These are phyloP conservation scores for Rhizopogon roseolus DNA, from an alignment of 768 basidiomycete genomes.

Conservation along the genomic window DNA sequence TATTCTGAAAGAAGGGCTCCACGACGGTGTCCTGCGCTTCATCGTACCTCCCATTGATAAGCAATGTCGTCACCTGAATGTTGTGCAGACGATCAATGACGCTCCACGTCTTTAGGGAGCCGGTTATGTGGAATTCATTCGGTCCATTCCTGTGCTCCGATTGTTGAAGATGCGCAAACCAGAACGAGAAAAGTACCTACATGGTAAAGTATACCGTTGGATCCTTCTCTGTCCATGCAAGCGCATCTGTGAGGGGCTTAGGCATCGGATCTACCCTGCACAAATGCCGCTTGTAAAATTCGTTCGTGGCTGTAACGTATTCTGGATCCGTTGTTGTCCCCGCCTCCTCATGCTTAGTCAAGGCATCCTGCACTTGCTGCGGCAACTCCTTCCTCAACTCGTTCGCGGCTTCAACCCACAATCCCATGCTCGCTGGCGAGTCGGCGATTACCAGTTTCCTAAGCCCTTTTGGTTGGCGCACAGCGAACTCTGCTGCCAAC, in stretches of 20 bases:
- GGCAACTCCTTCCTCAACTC: slow-evolving; percentile 33
- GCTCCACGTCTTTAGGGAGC: slow-evolving; percentile 31
- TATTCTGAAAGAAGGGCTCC: slow-evolving; percentile 27
- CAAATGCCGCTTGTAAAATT: slow-evolving; percentile 38
- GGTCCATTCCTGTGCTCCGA: slow-evolving; percentile 31
- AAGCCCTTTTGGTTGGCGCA: slow-evolving; percentile 39
- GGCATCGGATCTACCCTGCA: slow-evolving; percentile 46
- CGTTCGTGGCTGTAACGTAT: slow-evolving; percentile 37
- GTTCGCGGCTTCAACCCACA: slow-evolving; percentile 33
- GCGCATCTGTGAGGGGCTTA: slow-evolving; percentile 25
- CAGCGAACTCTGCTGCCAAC: slow-evolving; percentile 35
- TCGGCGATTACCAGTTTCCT: slow-evolving; percentile 31
- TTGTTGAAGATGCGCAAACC: slow-evolving; percentile 1
- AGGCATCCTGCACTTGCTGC: slow-evolving; percentile 30
- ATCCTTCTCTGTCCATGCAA: slow-evolving; percentile 35
- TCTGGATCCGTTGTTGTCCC: slow-evolving; percentile 39
- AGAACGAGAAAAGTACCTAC: slow-evolving; percentile 22
- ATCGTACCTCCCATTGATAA: slow-evolving; percentile 34
- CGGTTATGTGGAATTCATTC: slow-evolving; percentile 30
- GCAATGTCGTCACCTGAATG: slow-evolving; percentile 28
- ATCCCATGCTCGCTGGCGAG: slow-evolving; percentile 35
- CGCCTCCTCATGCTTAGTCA: slow-evolving; percentile 42
- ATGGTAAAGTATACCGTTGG: slow-evolving; percentile 45
- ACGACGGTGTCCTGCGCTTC: slow-evolving; percentile 28
- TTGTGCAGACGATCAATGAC: slow-evolving; percentile 28